phyloP scores from a whole-genome alignment of 169 alveolate species.

The Eimeria praecox region DNA sequence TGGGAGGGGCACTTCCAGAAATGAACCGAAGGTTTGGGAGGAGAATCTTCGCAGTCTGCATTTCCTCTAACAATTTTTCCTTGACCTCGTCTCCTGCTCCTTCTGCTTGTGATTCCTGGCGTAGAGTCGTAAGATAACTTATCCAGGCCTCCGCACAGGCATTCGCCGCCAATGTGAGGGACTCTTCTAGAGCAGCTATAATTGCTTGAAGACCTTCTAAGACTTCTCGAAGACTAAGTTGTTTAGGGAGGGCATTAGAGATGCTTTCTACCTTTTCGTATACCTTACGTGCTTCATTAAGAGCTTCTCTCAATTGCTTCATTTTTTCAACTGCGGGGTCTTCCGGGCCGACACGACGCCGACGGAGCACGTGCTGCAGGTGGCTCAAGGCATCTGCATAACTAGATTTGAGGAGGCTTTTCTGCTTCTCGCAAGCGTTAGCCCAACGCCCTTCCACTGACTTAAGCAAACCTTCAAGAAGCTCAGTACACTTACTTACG shows the following conservation, averaged over 20 bases:
- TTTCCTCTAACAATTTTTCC: background rate
- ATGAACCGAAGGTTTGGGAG: background rate
- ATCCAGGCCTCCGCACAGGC: background rate
- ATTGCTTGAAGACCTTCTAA: background rate
- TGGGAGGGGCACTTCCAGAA: background rate
- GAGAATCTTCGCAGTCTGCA: background rate
- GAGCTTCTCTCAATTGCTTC: background rate
- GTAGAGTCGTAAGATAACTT: background rate
- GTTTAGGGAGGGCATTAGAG: background rate
- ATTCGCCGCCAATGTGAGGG: background rate
- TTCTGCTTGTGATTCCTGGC: background rate
- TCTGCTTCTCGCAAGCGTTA: background rate
- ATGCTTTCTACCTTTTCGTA: background rate
- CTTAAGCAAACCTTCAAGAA: background rate
- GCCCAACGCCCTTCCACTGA: background rate
- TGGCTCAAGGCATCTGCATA: background rate
- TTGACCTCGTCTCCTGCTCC: background rate
- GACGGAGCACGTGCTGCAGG: no score
- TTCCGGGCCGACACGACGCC: background rate
- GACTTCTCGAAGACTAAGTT: background rate
- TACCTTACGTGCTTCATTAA: background rate
- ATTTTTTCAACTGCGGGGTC: background rate
- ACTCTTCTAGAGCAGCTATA: background rate
- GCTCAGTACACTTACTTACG: background rate
- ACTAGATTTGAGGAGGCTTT: background rate